These are phyloP conservation scores for Candida sanyaensis DNA, from an alignment of 1,139 yeast species.

Conservation along the genomic window DNA sequence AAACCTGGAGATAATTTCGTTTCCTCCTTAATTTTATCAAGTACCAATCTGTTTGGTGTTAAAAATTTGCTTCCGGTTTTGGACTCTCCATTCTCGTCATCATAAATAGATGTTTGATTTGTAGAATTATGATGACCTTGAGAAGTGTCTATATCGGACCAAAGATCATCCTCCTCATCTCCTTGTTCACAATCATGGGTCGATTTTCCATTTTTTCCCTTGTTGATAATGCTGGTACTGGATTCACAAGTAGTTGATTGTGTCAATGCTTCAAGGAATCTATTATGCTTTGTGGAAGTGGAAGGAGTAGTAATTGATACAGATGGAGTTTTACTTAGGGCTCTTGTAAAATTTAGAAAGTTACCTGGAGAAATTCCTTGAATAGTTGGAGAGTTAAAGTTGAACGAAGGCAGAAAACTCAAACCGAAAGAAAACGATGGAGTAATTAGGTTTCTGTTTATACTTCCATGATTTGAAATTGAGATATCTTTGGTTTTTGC, in stretches of 20 bases:
- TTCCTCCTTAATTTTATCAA: constrained; percentile 5
- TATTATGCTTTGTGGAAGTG: constrained; percentile 5
- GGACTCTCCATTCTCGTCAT: constrained; percentile 17
- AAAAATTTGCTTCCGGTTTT: constrained; percentile 20
- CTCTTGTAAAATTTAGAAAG: constrained; percentile 27
- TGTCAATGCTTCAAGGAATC: constrained; percentile 11
- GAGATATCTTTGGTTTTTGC: constrained; percentile 13
- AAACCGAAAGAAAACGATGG: constrained; percentile 45
- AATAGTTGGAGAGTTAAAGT: constrained; percentile 37
- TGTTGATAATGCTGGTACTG: not conserved
- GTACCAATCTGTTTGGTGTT: constrained; percentile 32
- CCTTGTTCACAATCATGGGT: not conserved
- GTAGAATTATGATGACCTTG: constrained; percentile 22
- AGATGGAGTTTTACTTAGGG: constrained; percentile 7
- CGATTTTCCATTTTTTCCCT: not conserved
- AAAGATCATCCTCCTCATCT: constrained; percentile 23
- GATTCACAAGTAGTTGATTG: constrained; percentile 1
- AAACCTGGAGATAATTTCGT: constrained; percentile 12
- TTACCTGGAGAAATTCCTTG: constrained; percentile 38
- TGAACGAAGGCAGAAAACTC: constrained; percentile 48
- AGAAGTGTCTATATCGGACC: constrained; percentile 30
- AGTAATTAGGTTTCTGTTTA: constrained; percentile 19
- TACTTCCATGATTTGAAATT: constrained; percentile 6
- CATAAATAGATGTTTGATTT: constrained; percentile 31
- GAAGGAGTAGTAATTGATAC: constrained; percentile 1